phyloP scores from a whole-genome alignment of 148 eudicot genomes.

The Silene uniflora region DNA sequence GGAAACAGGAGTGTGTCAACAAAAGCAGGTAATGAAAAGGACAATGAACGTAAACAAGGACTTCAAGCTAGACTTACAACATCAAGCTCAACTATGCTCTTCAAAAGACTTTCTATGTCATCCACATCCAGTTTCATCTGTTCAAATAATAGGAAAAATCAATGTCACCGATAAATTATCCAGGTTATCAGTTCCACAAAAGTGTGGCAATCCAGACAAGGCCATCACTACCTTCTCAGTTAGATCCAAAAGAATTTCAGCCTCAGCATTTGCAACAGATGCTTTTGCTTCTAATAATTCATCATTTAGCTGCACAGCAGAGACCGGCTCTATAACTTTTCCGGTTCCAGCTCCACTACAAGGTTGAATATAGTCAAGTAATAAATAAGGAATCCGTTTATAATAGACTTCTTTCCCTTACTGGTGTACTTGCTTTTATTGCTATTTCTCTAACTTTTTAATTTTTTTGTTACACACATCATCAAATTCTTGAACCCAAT shows the following conservation, averaged over 20 bases:
- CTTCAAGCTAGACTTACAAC: slow-evolving; percentile 44
- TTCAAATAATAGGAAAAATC: slow-evolving; percentile 18
- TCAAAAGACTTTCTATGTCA: slow-evolving; percentile 54
- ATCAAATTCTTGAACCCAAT: background rate
- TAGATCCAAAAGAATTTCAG: slow-evolving; percentile 75
- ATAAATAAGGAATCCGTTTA: background rate
- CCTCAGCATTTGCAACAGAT: slow-evolving; percentile 71
- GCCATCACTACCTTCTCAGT: slow-evolving; percentile 65
- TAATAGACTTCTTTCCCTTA: background rate
- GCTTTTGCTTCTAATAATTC: slow-evolving; percentile 79
- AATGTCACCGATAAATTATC: slow-evolving; percentile 8
- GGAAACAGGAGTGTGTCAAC: background rate
- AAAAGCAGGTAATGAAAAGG: slow-evolving; percentile 11
- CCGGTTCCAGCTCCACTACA: slow-evolving; percentile 80
- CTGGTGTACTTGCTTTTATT: background rate
- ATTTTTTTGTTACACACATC: background rate
- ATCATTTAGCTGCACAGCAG: slow-evolving; percentile 91
- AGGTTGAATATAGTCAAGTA: slow-evolving; percentile 7
- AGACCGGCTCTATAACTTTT: slow-evolving; percentile 77
- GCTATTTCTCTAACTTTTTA: background rate
- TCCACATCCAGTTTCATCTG: slow-evolving; percentile 74
- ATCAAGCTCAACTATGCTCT: slow-evolving; percentile 62
- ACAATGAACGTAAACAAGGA: slow-evolving; percentile 1
- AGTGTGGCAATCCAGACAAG: slow-evolving; percentile 3
- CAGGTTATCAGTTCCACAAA: slow-evolving; percentile 14